phyloP scores from a whole-genome alignment of 768 basidiomycete species.

The Trametes cinnabarina region DNA sequence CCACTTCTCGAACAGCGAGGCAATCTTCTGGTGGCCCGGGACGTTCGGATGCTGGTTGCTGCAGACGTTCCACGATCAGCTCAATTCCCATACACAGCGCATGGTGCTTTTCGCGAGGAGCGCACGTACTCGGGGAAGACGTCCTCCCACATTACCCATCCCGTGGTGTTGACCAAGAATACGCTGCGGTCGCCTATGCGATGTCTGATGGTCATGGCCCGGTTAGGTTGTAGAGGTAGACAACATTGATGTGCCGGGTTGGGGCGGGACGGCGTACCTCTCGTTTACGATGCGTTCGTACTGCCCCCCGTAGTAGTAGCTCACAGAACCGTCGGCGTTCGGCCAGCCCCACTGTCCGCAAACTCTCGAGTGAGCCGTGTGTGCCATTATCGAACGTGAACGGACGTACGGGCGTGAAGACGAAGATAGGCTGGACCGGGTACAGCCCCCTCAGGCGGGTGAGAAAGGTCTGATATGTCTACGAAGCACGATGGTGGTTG shows the following conservation, averaged over 20 bases:
- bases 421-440: conserved; percentile 45
- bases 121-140: conserved; percentile 43
- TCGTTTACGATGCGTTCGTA: conserved; percentile 46
- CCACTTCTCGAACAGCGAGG: conserved; percentile 44
- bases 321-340: conserved; percentile 42
- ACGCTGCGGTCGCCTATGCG: conserved; percentile 44
- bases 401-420: conserved; percentile 48
- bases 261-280: conserved; percentile 28
- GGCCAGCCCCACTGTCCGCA: conserved; percentile 62
- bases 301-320: conserved; percentile 46
- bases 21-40: conserved; percentile 47
- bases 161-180: conserved; percentile 54
- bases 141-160: conserved; percentile 52
- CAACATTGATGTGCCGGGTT: conserved; percentile 20
- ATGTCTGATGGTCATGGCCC: too few species aligned
- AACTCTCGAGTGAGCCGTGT: too few species aligned
- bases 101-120: too few species aligned
- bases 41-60: conserved; percentile 52
- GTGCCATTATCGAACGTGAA: neutral
- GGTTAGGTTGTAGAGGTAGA: too few species aligned
- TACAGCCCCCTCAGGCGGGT: conserved; percentile 44
- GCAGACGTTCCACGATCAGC: too few species aligned
- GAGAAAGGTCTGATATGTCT: conserved; percentile 48
- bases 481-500: too few species aligned
- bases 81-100: too few species aligned